Evolutionary conservation across 2,329 filamentous ascomycete genomes (phyloP).

Genomic region (Ceratocystis variospora): DNA sequence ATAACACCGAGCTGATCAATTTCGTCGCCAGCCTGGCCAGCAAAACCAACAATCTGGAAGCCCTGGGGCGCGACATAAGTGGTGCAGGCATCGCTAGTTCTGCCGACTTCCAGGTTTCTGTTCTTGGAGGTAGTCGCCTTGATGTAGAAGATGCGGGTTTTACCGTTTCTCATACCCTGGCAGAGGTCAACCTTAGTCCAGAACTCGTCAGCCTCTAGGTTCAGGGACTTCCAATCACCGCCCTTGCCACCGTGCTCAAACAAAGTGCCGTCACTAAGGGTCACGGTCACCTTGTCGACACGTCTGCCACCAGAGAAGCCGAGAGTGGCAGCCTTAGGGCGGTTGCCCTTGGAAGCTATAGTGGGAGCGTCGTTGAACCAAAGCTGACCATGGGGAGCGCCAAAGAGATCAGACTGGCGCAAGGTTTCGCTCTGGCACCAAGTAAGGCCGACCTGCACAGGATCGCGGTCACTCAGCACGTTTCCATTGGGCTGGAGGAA

Average conservation of each 20-base stretch:
- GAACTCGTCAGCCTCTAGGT: slow-evolving; percentile 34
- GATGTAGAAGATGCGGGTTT: slow-evolving; percentile 43
- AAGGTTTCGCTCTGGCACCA: slow-evolving; percentile 30
- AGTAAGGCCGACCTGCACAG: slow-evolving; percentile 42
- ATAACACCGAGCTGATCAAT: slow-evolving; percentile 41
- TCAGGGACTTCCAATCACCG: slow-evolving; percentile 32
- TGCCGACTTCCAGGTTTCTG: slow-evolving; percentile 33
- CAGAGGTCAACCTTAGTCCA: slow-evolving; percentile 38
- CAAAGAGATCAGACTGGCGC: slow-evolving; percentile 34
- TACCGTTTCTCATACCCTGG: slow-evolving; percentile 32
- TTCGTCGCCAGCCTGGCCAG: slow-evolving; percentile 40
- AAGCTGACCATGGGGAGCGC: slow-evolving; percentile 33
- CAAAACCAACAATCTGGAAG: slow-evolving; percentile 40
- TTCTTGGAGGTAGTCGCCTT: slow-evolving; percentile 38
- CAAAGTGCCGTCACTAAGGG: slow-evolving; percentile 34
- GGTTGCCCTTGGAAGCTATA: slow-evolving; percentile 25
- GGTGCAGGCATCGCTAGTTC: slow-evolving; percentile 33
- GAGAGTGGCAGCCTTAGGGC: slow-evolving; percentile 29
- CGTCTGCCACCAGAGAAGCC: slow-evolving; percentile 35
- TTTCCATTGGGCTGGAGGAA: slow-evolving; percentile 45
- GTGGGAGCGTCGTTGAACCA: slow-evolving; percentile 44
- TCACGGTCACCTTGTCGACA: slow-evolving; percentile 38
- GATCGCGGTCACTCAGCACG: slow-evolving; percentile 51
- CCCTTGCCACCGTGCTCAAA: slow-evolving; percentile 42
- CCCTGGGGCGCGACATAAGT: slow-evolving; percentile 34